Evolutionary conservation across 176 grass and related monocot genomes (phyloP), one percentile per base, ranked within the genome.

Genomic region (Neostapfia colusana): DNA sequence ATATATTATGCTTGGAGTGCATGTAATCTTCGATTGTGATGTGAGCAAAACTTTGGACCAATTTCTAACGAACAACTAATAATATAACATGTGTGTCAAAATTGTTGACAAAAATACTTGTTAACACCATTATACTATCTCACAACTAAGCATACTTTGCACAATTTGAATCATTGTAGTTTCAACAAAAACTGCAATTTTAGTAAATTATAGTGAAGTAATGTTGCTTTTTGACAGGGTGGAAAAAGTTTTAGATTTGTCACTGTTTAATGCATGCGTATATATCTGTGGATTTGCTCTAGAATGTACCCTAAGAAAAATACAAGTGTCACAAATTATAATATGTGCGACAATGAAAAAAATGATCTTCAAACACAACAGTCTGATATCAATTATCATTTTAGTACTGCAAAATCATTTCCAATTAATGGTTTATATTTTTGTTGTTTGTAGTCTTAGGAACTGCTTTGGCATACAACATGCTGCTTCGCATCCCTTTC

Each of bases 401-500:
- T 73, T 3, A 39, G 11, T 73, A 18, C 20, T 5, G 11, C 18
- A 57, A 57, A 73, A 58, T 18, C 21, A 27, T 41, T 59, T 41
- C 12, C 36, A 59, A 10, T 4, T 24, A 8, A 57, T 21, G 0
- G 1, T 23, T 59, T 42, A 11, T 73, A 25, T 61, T 8, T 61
- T 25, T n/a, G 78, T n/a, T 21, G 17, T 86, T 36, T 85, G 50
- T 68, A 91, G 92, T 95, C 45, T 82, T 95, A 69, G 92, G 92
- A 76, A 91, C 92, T 15, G 89, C 92, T 68, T 91, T 95, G 65
- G 92, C 83, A 20, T 85, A 91, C 57, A 91, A 89, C 64, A 91
- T 89, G 73, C 56, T 95, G 63, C 77, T 95, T 28, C 73, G 76
- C 37, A 59, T 95, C 40, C 92, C 92, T 38, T 74, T 91, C 13